Percentiles rank a stretch among this genome's conserved stretches.
These are phyloP conservation scores for Scedosporium apiospermum DNA, from an alignment of 2,329 filamentous ascomycete genomes.

Conservation along the genomic window DNA sequence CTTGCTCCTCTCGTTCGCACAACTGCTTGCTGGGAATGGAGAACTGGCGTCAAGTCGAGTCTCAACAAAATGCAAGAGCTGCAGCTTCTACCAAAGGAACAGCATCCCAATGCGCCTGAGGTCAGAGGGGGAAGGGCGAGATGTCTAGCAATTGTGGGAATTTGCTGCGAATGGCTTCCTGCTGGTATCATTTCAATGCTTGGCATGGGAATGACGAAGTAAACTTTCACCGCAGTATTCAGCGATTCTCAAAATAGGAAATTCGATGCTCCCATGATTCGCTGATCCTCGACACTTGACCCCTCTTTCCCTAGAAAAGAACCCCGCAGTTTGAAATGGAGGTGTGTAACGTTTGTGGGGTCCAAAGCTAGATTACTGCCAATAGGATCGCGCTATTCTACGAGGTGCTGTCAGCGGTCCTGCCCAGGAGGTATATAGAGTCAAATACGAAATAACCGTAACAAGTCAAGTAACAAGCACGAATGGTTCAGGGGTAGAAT, in stretches of 20 bases:
- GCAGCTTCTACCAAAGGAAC: background rate
- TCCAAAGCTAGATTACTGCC: background rate
- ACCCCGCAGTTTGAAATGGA: background rate
- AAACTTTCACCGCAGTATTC: too few species aligned
- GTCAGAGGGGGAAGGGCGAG: background rate
- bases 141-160: background rate
- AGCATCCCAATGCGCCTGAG: background rate
- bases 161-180: too few species aligned
- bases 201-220: too few species aligned
- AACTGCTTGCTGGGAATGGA: too few species aligned
- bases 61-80: background rate
- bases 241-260: background rate
- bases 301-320: background rate
- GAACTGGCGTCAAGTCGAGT: background rate
- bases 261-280: background rate
- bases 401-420: too few species aligned
- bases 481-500: conserved; percentile 6
- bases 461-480: background rate
- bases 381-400: background rate
- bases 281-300: background rate
- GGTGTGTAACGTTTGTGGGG: background rate
- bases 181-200: too few species aligned
- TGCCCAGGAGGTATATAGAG: background rate
- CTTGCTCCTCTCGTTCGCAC: background rate
- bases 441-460: background rate